Evolutionary conservation across 2,329 filamentous ascomycete genomes (phyloP), one percentile per base, ranked within the genome.

Genomic region (Hypoxylon sp.): DNA sequence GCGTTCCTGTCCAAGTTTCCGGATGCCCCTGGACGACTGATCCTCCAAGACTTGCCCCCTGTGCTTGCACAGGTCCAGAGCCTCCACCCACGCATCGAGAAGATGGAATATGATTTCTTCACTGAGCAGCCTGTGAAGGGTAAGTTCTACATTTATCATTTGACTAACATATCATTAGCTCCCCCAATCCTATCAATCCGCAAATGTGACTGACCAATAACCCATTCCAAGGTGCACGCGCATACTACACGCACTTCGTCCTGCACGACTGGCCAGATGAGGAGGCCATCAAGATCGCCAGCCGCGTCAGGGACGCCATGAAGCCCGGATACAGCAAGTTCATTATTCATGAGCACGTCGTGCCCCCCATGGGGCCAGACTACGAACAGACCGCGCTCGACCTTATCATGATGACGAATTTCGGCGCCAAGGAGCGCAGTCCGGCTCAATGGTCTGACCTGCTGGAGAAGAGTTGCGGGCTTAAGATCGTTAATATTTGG

Each of bases 1-100:
- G 76, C 78, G 33, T 80, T 81, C 26, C 58, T 71, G 35, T 54
- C 61, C 14, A 39, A 66, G 35, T 73, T 71, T 47, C 70, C 72
- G 6, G 54, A 63, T 31, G 64, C 65, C n/a, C 59, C 64, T 5
- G 74, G 74, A 13, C 69, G 66, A 51, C 63, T 76, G 9, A 63
- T 73, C 14, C 65, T 75, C 6, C 66, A 74, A 37, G 72, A 74
- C 29, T 62, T 67, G 22, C 63, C 58, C 1, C 46, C 52, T 13
- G 67, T 73, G 2, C 58, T 74, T 6, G 42, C 17, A 33, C 59
- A 52, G 46, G 74, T 76, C 14, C 70, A 74, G 22, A n/a, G 75
- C 0, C 69, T 75, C 17, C 11, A 62, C 39, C 59, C 59, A 47
- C 59, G 59, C 19, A 62, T 71, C 1, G 71, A 74, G 39, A 63